These are phyloP conservation scores for Talaromyces funiculosus DNA, from an alignment of 2,329 filamentous ascomycete genomes.

Conservation along the genomic window DNA sequence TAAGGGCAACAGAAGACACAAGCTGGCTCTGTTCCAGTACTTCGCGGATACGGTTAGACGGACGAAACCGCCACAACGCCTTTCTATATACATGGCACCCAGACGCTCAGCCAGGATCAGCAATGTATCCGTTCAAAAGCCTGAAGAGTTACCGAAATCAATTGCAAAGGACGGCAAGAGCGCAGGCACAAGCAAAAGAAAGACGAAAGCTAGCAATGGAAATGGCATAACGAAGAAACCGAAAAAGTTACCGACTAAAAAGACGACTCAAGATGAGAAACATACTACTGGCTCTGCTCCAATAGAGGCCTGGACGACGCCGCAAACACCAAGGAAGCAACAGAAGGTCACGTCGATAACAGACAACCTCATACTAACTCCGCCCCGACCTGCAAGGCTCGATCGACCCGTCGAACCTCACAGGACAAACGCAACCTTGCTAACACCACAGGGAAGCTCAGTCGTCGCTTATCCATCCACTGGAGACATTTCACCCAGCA, in stretches of 20 bases:
- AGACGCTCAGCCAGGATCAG: conserved; percentile 48
- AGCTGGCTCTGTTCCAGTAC: background rate
- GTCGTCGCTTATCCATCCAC: conserved; percentile 44
- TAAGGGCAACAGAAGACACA: background rate
- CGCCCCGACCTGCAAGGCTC: conserved; percentile 32
- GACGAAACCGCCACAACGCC: background rate
- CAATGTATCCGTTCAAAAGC: conserved; percentile 21
- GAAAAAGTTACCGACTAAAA: background rate
- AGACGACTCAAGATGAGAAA: background rate
- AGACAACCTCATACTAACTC: conserved; percentile 39
- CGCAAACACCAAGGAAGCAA: conserved; percentile 29
- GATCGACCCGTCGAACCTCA: conserved; percentile 44
- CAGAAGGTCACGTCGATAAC: conserved; percentile 4
- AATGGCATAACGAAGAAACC: conserved; percentile 26
- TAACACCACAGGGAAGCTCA: conserved; percentile 43
- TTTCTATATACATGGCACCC: conserved; percentile 41
- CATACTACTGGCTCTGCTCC: background rate
- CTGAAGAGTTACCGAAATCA: conserved; percentile 11
- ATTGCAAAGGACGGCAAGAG: background rate
- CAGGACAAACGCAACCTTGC: conserved; percentile 45
- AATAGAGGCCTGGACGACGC: conserved; percentile 13
- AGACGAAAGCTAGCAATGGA: conserved; percentile 20
- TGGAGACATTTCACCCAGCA: conserved; percentile 35
- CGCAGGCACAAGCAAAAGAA: conserved; percentile 19
- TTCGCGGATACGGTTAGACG: background rate